Base-by-base conservation (phyloP, 805 yeast species). In the Ogataea allantospora region DNA sequence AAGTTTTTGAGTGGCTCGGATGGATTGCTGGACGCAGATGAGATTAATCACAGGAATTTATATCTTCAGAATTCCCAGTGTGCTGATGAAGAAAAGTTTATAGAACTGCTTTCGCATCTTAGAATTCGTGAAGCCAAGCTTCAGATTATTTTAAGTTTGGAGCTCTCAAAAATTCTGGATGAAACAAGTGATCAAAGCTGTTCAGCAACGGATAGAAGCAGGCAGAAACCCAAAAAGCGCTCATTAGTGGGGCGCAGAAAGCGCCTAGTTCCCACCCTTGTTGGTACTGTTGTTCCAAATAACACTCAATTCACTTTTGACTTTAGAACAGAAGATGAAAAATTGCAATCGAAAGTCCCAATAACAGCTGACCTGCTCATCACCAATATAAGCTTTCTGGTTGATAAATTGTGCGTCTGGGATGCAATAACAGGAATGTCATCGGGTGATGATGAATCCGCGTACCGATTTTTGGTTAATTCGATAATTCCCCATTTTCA, bases 361-460 rank as follows among this genome's bases (percentile, higher is more conserved):
- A 16, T 33, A 24, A 25, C 33, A 13, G 18, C 22, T 12, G 17
- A 14, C 10, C 29, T 42, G 9, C 22, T 53, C 4, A 41, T 38
- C 13, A 35, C 39, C 9, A 40, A 51, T 18, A 29, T 59, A 12
- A 40, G 38, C 7, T 42, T 47, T 3, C 35, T 54, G 10, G 54
- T 62, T 25, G 67, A 62, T 38, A 49, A 50, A 30, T 36, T 62
- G 21, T 58, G 64, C 36, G 56, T 60, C 7, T 53, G 55, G 48
- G 67, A 62, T 42, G 66, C 65, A 1, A 47, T 62, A 3, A 28
- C 37, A 7, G 64, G 60, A 2, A 27, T 51, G 4, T 42, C 54
- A 16, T 40, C 55, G 9, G 53, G 41, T 18, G 58, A 55, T 23
- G 47, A 50, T 13, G 37, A 46, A 6, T 61, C 65, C 1, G 44